Evolutionary conservation across 768 basidiomycete species (phyloP), one percentile per base, ranked within the genome.

Genomic region (Pholiota microspora): DNA sequence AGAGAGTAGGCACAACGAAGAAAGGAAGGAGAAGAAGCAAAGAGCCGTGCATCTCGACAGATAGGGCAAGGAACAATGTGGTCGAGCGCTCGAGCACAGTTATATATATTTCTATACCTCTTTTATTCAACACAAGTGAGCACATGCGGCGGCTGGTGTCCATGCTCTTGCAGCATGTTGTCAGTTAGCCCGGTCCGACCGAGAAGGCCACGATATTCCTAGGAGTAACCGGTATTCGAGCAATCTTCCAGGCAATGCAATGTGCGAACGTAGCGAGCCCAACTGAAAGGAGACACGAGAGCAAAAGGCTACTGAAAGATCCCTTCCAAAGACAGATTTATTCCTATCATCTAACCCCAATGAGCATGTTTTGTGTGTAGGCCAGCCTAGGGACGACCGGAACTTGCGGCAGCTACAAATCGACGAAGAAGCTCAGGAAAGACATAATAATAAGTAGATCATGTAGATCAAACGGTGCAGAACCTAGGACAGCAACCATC

Each of bases 1-100:
- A 77, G 34, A 69, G 66, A 35, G 58, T 70, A 4, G 61, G 51
- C 31, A 54, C 16, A 15, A 34, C 53, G n/a, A 48, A 31, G 35
- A 12, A 27, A 36, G 45, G 45, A 24, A 47, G 18, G 16, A 24
- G 44, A 16, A 54, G 1, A 16, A 54, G 1, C 29, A 48, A 24
- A 29, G 24, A 54, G 32, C 24, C 32, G n/a, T 34, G 45, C 53
- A 54, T 54, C 36, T 42, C 6, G 10, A 23, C 35, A 12, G 7
- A 16, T 42, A 16, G 38, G 40, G 23, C 10, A 18, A 23, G 40
- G 23, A 21, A 18, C 40, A 42, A 42, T 21, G 40, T 42, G 40
- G 40, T 10, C 23, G 40, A 23, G 12, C 29, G 29, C 12, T 31
- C 12, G 29, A 12, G 29, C 21, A 21, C 16, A 7, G 40, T 42